These are phyloP conservation scores for Flaveria ramosissima DNA, from an alignment of 129 eudicot genomes.

Conservation along the genomic window DNA sequence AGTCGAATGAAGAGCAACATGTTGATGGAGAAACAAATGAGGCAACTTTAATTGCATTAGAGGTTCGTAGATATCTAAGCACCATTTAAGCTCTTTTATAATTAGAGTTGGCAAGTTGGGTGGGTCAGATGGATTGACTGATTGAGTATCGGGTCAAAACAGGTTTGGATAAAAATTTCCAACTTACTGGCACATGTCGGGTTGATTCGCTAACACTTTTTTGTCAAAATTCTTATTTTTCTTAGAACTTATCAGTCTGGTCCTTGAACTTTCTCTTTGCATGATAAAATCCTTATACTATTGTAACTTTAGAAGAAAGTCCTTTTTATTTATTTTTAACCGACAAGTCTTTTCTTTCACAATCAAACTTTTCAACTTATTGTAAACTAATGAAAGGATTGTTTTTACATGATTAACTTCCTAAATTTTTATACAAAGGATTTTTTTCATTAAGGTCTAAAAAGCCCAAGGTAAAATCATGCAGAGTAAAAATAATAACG, in stretches of 20 bases:
- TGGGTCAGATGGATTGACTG: neutral
- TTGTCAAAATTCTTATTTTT: neutral
- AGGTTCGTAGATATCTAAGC: slow-evolving; percentile 42
- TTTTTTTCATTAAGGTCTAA: neutral
- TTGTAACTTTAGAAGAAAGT: neutral
- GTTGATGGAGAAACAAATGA: slow-evolving; percentile 33
- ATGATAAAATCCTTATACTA: neutral
- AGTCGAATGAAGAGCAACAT: slow-evolving; percentile 33
- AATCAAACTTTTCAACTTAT: neutral
- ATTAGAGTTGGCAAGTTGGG: slow-evolving; percentile 14
- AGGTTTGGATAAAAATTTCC: neutral
- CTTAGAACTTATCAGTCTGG: neutral
- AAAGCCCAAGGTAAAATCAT: too few relatives aligned
- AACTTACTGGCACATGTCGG: neutral
- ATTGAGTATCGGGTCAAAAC: neutral
- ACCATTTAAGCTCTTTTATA: neutral
- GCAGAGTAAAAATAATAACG: too few relatives aligned
- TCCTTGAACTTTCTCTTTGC: neutral
- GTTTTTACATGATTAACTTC: neutral
- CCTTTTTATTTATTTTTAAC: neutral
- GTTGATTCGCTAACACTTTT: neutral
- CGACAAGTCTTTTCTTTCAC: neutral
- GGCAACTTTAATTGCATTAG: slow-evolving; percentile 17
- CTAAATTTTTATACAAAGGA: neutral
- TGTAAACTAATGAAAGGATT: neutral